Base-by-base conservation (phyloP, 2,329 filamentous ascomycete species). In the Epichloe hybrida region DNA sequence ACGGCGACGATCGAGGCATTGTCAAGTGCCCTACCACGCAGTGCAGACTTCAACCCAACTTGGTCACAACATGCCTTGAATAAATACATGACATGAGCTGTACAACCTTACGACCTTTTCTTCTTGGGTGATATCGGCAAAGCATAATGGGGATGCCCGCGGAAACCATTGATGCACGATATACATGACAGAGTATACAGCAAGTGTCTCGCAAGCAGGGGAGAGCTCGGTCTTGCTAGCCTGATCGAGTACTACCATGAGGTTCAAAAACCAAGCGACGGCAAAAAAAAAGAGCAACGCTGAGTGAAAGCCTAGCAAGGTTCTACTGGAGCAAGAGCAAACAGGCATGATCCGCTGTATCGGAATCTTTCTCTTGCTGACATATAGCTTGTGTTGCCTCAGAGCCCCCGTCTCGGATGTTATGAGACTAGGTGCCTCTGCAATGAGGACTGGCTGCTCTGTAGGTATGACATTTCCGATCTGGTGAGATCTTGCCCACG, bases 321-420 rank as follows among this genome's bases (percentile, higher is more conserved):
- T 27, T 50, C 37, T 38, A 12, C 35, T 36, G 34, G 31, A 12
- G 17, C 15, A n/a, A 23, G n/a, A 42, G 38, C 46, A 50, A 50
- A 43, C 47, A 46, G 46, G 31, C 23, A 48, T 37, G 21, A 15
- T 45, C 41, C 41, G 23, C 38, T 34, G 23, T 21, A 38, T 47
- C 48, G 48, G 44, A 35, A 40, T 44, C 51, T 47, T 47, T 44
- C 20, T 36, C 34, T 50, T 13, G 44, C 31, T 44, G 43, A 34
- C 43, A 17, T 17, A 43, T 35, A 23, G 43, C 31, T 42, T 50
- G 43, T 48, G 51, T 50, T 36, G 48, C 48, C 51, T 45, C 31
- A 8, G 34, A n/a, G 43, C 39, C 43, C 43, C 31, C 5, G 21
- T 31, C n/a, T 39, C 21, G 5, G 21, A 37, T 37, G 9, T 5